A percentile compares a stretch with the other conserved stretches of the same genome.
Conservation (phyloP, 441 rosid genomes). For the Populus hybrid region DNA sequence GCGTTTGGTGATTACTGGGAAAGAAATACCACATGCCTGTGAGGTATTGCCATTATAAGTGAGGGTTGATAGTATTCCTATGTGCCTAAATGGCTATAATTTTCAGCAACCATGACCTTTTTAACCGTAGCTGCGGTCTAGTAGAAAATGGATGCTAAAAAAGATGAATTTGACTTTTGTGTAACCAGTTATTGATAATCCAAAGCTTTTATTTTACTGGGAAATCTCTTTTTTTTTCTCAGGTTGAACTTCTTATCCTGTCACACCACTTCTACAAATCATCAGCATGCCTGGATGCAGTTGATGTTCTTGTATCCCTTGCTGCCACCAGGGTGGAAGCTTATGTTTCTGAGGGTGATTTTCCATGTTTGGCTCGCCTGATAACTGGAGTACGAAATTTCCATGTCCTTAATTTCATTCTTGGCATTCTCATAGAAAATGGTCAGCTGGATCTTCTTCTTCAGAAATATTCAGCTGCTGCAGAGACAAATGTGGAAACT, state of each 20-base stretch:
- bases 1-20: too few species aligned
- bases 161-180: not conserved
- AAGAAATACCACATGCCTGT: too few species aligned
- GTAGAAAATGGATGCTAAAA: not conserved
- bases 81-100: too few species aligned
- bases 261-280: constrained; percentile 92
- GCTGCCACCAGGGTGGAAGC: constrained; percentile 97
- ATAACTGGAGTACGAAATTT: constrained; percentile 96
- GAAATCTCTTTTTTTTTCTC: not conserved
- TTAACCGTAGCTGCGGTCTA: not conserved
- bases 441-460: constrained; percentile 97
- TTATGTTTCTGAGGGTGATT: constrained; percentile 92
- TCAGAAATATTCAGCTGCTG: constrained; percentile 92
- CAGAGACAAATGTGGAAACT: constrained; percentile 72
- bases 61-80: too few species aligned
- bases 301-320: constrained; percentile 97
- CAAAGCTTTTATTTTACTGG: constrained; percentile 10
- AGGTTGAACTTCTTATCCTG: constrained; percentile 98
- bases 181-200: not conserved
- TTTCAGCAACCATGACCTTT: too few species aligned
- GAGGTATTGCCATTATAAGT: too few species aligned
- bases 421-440: constrained; percentile 91
- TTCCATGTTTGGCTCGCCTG: constrained; percentile 88
- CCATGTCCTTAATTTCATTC: constrained; percentile 93
- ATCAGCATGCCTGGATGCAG: constrained; percentile 98